phyloP scores from a whole-genome alignment of 176 grass and related monocot genomes.

The Eleusine indica region DNA sequence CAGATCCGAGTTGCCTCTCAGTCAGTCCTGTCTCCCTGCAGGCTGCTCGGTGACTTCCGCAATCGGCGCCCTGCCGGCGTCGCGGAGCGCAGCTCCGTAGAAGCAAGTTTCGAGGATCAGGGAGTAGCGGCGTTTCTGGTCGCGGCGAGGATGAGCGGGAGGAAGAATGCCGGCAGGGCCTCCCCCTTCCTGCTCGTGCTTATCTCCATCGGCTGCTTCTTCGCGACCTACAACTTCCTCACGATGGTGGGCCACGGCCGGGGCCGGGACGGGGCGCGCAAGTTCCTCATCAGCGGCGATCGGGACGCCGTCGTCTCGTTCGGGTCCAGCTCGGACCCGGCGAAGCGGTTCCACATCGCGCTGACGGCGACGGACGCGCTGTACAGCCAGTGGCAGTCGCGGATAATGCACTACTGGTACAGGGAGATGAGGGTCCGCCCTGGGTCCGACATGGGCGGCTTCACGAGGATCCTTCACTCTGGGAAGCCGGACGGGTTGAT shows the following conservation, averaged over 20 bases:
- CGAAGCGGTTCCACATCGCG: constrained; percentile 81
- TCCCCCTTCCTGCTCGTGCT: constrained; percentile 60
- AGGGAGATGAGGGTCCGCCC: constrained; percentile 64
- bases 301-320: constrained; percentile 11
- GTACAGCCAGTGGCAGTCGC: constrained; percentile 97
- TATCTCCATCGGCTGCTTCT: constrained; percentile 60
- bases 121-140: neutral
- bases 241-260: constrained; percentile 54
- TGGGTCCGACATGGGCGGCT: constrained; percentile 91
- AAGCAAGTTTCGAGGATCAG: neutral
- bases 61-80: neutral
- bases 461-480: constrained; percentile 92
- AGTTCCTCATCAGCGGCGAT: constrained; percentile 34
- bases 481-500: constrained; percentile 79
- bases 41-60: neutral
- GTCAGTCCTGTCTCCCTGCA: neutral
- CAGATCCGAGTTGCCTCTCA: constrained; percentile 28
- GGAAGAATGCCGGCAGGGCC: constrained; percentile 56
- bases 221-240: constrained; percentile 88
- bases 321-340: constrained; percentile 43
- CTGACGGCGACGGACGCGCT: constrained; percentile 88
- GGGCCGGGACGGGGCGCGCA: constrained; percentile 36
- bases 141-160: constrained; percentile 45
- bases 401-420: constrained; percentile 98
- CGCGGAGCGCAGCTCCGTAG: neutral